These are phyloP conservation scores for Saturnispora diversa DNA, from an alignment of 805 yeast species.

Conservation along the genomic window DNA sequence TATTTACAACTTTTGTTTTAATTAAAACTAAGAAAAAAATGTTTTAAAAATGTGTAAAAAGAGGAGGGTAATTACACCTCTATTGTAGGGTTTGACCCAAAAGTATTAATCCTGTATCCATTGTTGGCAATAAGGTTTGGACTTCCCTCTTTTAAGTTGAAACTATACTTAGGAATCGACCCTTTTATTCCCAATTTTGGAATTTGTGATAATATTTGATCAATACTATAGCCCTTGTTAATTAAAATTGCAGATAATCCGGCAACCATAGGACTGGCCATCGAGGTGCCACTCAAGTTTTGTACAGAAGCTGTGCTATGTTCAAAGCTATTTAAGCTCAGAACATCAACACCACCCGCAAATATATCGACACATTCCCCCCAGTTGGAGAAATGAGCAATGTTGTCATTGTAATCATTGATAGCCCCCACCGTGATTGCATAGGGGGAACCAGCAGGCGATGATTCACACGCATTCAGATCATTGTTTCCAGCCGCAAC, in stretches of 20 bases:
- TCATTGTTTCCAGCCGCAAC: constrained; percentile 86
- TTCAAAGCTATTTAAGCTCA: constrained; percentile 36
- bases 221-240: constrained; percentile 40
- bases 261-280: constrained; percentile 71
- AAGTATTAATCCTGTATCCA: no score
- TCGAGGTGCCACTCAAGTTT: constrained; percentile 65
- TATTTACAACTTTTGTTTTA: background rate
- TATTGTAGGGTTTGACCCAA: no score
- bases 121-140: constrained; percentile 49
- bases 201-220: constrained; percentile 35
- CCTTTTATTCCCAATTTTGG: constrained; percentile 40
- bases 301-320: constrained; percentile 20
- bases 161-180: constrained; percentile 38
- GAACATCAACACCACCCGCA: constrained; percentile 70
- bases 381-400: constrained; percentile 84
- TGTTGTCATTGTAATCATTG: constrained; percentile 59
- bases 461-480: constrained; percentile 69
- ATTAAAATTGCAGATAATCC: constrained; percentile 54
- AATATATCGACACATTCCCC: constrained; percentile 85
- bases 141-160: constrained; percentile 42
- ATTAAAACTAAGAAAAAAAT: background rate
- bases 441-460: constrained; percentile 71
- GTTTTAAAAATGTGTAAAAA: constrained; percentile 1
- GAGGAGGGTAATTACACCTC: no score
- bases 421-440: constrained; percentile 86